Conservation (phyloP, 306 rosid species). For the Cicer cuneatum region DNA sequence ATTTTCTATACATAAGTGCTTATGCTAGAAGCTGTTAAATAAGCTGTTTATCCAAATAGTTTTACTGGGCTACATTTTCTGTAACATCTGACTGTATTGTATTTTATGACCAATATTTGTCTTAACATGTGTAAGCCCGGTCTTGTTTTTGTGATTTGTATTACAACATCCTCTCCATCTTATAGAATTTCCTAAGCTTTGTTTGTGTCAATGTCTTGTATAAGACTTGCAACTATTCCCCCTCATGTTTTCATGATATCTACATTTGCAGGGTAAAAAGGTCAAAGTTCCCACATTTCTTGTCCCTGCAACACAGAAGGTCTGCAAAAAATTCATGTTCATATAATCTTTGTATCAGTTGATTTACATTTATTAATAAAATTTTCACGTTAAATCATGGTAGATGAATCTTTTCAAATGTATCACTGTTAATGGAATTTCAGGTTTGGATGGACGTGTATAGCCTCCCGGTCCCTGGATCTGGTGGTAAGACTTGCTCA, state of each 20-base stretch:
- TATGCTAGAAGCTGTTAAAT: too few relatives aligned
- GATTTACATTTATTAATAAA: not conserved
- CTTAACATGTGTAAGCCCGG: slow-evolving; percentile 15
- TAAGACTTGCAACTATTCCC: slow-evolving; percentile 31
- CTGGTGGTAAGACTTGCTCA: slow-evolving; percentile 97
- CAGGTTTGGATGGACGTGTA: slow-evolving; percentile 97
- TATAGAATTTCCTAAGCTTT: slow-evolving; percentile 29
- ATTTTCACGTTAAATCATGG: slow-evolving; percentile 28
- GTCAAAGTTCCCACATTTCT: slow-evolving; percentile 98
- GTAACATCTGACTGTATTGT: not conserved
- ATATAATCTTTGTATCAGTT: not conserved
- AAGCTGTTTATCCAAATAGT: too few relatives aligned
- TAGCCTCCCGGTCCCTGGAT: slow-evolving; percentile 77
- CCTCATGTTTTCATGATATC: slow-evolving; percentile 15
- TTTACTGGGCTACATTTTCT: too few relatives aligned
- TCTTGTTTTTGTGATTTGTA: not conserved
- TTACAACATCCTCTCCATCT: slow-evolving; percentile 1
- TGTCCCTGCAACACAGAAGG: slow-evolving; percentile 99
- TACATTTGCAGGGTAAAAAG: slow-evolving; percentile 72
- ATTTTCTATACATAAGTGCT: too few relatives aligned
- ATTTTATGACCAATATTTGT: slow-evolving; percentile 8
- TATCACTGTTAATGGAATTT: slow-evolving; percentile 32
- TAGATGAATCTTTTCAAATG: slow-evolving; percentile 13
- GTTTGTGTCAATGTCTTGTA: slow-evolving; percentile 19
- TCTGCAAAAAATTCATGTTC: slow-evolving; percentile 42